Conservation (phyloP, 148 eudicot species). For the Camellia japonica region DNA sequence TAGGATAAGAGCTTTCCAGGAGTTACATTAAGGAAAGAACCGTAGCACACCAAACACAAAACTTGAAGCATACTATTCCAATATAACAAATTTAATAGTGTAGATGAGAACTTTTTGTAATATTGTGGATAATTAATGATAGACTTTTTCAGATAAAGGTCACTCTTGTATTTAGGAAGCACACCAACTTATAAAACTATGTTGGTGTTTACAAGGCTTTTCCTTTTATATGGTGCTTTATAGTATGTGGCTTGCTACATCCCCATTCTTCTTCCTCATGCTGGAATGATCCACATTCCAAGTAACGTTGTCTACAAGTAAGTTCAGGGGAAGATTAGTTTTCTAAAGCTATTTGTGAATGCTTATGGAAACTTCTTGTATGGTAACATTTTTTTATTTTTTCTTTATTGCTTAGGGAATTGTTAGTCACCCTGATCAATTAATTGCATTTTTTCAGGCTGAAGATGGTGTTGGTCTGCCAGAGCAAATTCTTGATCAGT, state of each 20-base stretch:
- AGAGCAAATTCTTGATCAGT: constrained; percentile 73
- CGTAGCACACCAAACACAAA: too few relatives aligned
- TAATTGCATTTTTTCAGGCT: constrained; percentile 59
- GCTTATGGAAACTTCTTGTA: neutral
- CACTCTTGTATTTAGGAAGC: too few relatives aligned
- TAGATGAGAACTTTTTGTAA: too few relatives aligned
- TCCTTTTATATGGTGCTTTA: neutral
- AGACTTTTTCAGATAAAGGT: too few relatives aligned
- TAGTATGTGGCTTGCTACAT: neutral
- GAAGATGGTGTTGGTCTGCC: constrained; percentile 96
- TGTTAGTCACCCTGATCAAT: constrained; percentile 6
- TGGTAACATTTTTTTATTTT: neutral
- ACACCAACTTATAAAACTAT: too few relatives aligned
- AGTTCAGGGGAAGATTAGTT: neutral
- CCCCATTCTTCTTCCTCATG: neutral
- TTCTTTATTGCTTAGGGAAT: neutral
- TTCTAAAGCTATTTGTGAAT: neutral
- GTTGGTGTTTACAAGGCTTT: neutral
- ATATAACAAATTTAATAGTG: too few relatives aligned
- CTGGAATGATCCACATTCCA: neutral
- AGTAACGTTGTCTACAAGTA: neutral
- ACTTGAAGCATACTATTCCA: too few relatives aligned
- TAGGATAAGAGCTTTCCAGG: too few relatives aligned
- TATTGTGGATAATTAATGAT: too few relatives aligned
- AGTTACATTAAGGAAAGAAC: too few relatives aligned